Base-by-base conservation (phyloP, 2,329 filamentous ascomycete species). In the Bipolaris victoriae region DNA sequence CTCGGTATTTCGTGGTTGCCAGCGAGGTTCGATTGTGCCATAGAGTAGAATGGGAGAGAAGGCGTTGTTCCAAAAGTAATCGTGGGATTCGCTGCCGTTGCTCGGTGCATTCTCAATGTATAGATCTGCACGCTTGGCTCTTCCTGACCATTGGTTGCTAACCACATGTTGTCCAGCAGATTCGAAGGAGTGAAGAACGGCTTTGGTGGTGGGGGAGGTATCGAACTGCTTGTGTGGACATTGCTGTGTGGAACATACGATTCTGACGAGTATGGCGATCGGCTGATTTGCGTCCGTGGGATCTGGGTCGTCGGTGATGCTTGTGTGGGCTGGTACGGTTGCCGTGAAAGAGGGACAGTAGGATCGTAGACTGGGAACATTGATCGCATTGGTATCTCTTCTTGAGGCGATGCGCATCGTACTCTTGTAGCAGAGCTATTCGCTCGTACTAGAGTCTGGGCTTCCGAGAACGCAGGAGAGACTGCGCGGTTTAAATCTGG, bases 291-390 rank as follows among this genome's bases (percentile, higher is more conserved):
- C 15, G 84, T 83, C 35, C 82, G 80, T 5, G 88, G 87, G 47
- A 91, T 84, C 31, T 85, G 82, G 1, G 84, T 84, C 11, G 89
- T 84, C 11, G 89, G 87, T 58, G 84, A 86, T 52, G 83, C 77
- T 70, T 89, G 86, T 0, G 85, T 88, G 2, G 90, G 89, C 47
- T 84, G 89, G 76, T 93, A 92, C 45, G 85, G 77, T 69, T 93
- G 90, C 55, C 86, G 84, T 53, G 86, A 81, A 3, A 91, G 82
- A 5, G 89, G 81, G 22, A 91, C 71, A 1, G 83, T 83, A 3
- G 86, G 88, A 67, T 93, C 87, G 70, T 92, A 92, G 29, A 84
- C 82, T 7, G 90, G 90, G 66, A 93, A 93, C 66, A 93, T 92
- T 22, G 90, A 92, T 31, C 85, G 83, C 66, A 90, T 82, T 0